Conservation (phyloP, 2,329 filamentous ascomycete genomes). For the Tricladium varicosporioides region DNA sequence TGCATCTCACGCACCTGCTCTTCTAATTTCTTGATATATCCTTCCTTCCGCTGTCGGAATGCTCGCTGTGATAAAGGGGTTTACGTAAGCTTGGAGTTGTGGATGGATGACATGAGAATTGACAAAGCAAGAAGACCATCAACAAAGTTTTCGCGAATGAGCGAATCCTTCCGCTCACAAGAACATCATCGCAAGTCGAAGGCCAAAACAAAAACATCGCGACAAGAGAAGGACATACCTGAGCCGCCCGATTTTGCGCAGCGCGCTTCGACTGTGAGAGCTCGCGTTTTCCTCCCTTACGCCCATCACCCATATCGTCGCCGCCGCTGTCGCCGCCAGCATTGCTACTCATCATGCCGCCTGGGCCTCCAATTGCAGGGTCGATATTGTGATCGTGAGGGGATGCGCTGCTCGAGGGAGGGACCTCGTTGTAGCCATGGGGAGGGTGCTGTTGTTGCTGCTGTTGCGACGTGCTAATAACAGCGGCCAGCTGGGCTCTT, state of each 20-base stretch:
- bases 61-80: slow-evolving; percentile 64
- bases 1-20: slow-evolving; percentile 83
- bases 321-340: slow-evolving; percentile 31
- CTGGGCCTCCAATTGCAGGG: slow-evolving; percentile 32
- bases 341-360: slow-evolving; percentile 29
- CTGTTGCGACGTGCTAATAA: slow-evolving; percentile 28
- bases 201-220: neutral
- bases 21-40: slow-evolving; percentile 96
- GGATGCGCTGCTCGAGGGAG: slow-evolving; percentile 30
- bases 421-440: slow-evolving; percentile 34
- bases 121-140: slow-evolving; percentile 34
- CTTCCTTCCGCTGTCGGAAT: slow-evolving; percentile 95
- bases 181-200: slow-evolving; percentile 1
- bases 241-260: slow-evolving; percentile 92
- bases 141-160: slow-evolving; percentile 4
- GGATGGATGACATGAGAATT: slow-evolving; percentile 37
- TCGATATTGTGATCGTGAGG: slow-evolving; percentile 37
- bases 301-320: slow-evolving; percentile 46
- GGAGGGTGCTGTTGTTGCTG: slow-evolving; percentile 20
- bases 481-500: slow-evolving; percentile 35
- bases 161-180: slow-evolving; percentile 9
- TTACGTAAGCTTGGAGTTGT: slow-evolving; percentile 33
- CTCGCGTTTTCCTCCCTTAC: slow-evolving; percentile 80
- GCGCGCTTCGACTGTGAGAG: slow-evolving; percentile 94
- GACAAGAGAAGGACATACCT: slow-evolving; percentile 60